phyloP scores from a whole-genome alignment of 768 basidiomycete genomes.

The Tremella fuciformis region DNA sequence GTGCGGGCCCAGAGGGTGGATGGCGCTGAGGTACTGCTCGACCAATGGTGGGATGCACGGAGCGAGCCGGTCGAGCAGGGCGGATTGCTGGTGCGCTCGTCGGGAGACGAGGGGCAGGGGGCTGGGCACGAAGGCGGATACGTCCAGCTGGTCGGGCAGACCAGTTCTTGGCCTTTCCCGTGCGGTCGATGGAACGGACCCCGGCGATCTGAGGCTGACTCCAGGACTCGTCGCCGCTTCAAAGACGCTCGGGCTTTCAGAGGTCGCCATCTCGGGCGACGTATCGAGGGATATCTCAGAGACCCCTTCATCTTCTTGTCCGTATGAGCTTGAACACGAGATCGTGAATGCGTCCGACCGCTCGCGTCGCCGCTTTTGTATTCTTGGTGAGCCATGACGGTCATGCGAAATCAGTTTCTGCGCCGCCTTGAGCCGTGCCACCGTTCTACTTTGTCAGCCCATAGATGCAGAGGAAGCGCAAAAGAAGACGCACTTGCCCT shows the following conservation, averaged over 20 bases:
- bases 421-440: background rate
- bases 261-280: too few relatives aligned
- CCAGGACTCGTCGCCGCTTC: too few relatives aligned
- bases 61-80: background rate
- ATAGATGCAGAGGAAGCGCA: too few relatives aligned
- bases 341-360: too few relatives aligned
- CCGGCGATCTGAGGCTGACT: too few relatives aligned
- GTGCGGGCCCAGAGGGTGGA: background rate
- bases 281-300: too few relatives aligned
- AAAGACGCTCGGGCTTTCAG: too few relatives aligned
- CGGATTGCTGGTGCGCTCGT: background rate
- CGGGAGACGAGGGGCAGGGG: background rate
- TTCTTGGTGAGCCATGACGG: background rate
- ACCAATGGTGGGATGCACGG: background rate
- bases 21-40: background rate
- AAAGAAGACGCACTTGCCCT: slow-evolving; percentile 1
- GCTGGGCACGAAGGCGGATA: background rate
- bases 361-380: too few relatives aligned
- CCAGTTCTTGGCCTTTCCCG: too few relatives aligned
- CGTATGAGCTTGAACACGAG: too few relatives aligned
- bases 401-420: background rate
- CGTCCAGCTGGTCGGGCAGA: background rate
- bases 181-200: too few relatives aligned
- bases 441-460: background rate
- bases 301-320: too few relatives aligned